A percentile compares a stretch with the other conserved stretches of the same genome.
Evolutionary conservation across 331 rosid genomes (phyloP).

Genomic region (Malus hybrid): DNA sequence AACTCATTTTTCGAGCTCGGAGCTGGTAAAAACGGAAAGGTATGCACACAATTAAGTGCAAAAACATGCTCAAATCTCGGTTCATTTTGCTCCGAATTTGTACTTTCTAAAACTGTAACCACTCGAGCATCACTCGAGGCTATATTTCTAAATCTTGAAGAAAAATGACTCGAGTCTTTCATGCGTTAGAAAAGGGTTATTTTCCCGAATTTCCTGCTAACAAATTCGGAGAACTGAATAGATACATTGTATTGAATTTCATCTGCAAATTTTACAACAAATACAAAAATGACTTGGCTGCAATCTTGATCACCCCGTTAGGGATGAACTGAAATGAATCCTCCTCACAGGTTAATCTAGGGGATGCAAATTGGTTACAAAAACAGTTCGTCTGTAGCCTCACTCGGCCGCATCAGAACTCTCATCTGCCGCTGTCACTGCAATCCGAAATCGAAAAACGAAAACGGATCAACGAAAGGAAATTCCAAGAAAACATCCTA

Average conservation of each 20-base stretch:
- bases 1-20: neutral
- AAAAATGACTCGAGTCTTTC: too few relatives aligned
- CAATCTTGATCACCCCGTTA: neutral
- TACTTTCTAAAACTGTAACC: too few relatives aligned
- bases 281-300: conserved; percentile 21
- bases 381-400: conserved; percentile 1
- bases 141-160: too few relatives aligned
- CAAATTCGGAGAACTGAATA: conserved; percentile 4
- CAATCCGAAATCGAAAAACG: neutral
- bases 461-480: neutral
- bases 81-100: neutral
- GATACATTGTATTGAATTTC: conserved; percentile 24
- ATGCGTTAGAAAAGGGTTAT: too few relatives aligned
- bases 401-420: conserved; percentile 14
- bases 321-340: conserved; percentile 9
- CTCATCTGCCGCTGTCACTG: conserved; percentile 15
- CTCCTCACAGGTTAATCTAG: neutral
- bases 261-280: conserved; percentile 12
- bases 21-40: too few relatives aligned
- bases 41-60: neutral
- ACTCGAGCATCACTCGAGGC: too few relatives aligned
- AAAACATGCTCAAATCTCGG: neutral
- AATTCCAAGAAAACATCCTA: neutral
- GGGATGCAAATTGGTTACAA: conserved; percentile 11
- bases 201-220: neutral